A percentile compares a stretch with the other conserved stretches of the same genome.
Evolutionary conservation across 2,329 filamentous ascomycete species (phyloP).

Genomic region (Fusarium chaquense): DNA sequence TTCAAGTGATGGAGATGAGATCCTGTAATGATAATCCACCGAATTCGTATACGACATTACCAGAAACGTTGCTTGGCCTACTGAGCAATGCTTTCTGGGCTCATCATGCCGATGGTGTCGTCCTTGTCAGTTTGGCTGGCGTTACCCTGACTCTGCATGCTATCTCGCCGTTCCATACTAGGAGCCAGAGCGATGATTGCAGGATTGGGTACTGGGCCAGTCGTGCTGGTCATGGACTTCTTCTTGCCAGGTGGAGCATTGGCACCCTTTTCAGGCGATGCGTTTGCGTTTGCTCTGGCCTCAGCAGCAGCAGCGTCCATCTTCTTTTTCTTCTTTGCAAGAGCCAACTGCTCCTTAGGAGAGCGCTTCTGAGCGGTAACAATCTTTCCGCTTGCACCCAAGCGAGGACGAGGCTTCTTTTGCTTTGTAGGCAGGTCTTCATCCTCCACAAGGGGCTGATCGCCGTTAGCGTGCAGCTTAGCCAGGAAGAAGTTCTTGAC

Average conservation of each 20-base stretch:
- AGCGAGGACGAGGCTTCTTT: slow-evolving; percentile 75
- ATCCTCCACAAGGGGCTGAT: slow-evolving; percentile 89
- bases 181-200: slow-evolving; percentile 57
- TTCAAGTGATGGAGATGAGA: background rate
- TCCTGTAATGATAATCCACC: background rate
- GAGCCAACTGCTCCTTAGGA: slow-evolving; percentile 82
- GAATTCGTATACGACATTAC: slow-evolving; percentile 12
- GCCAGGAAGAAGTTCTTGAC: slow-evolving; percentile 91
- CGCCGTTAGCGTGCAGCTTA: slow-evolving; percentile 84
- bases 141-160: slow-evolving; percentile 68
- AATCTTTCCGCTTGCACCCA: slow-evolving; percentile 83
- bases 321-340: slow-evolving; percentile 91
- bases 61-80: slow-evolving; percentile 46
- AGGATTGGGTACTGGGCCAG: slow-evolving; percentile 55
- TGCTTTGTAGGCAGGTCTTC: slow-evolving; percentile 96
- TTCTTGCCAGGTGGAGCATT: slow-evolving; percentile 66
- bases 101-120: slow-evolving; percentile 81
- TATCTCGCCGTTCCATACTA: slow-evolving; percentile 70
- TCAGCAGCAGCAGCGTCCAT: slow-evolving; percentile 70
- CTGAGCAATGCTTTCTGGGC: slow-evolving; percentile 79
- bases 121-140: slow-evolving; percentile 75
- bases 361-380: slow-evolving; percentile 85
- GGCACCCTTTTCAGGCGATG: slow-evolving; percentile 52
- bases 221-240: slow-evolving; percentile 56
- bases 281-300: slow-evolving; percentile 56